Base-by-base conservation (phyloP, 2,329 filamentous ascomycete species). In the Alternaria rosae region DNA sequence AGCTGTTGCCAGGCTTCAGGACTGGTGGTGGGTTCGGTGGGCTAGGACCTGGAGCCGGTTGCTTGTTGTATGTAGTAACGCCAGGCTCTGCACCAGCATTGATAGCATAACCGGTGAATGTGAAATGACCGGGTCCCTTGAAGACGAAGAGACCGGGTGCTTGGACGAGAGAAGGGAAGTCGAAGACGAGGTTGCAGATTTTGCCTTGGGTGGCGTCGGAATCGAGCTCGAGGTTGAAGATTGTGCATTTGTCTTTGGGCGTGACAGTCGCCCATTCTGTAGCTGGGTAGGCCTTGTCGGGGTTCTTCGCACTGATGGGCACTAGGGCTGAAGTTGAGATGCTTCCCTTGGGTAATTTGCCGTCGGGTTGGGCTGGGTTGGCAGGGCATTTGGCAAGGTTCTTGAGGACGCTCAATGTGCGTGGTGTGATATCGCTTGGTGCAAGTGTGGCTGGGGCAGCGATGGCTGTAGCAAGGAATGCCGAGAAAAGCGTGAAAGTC, bases 381-480 rank as follows among this genome's bases (percentile, higher is more conserved):
- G 68, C 8, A 20, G 73, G 57, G 44, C 69, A 68, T 26, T 30
- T 48, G 17, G 20, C 54, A 23, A 45, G 23, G 48, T 21, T 17
- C n/a, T 51, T 17, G 75, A 64, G n/a, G 62, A 42, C 56, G 73
- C 62, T 35, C 69, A 68, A 23, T 8, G 56, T 42, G 13, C 20
- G 26, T 45, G 54, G 26, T 56, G 54, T 32, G 54, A 47, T 56
- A 20, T 45, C 21, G 12, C 28, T 56, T 30, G 76, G 70, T 68
- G 66, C 72, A 77, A 59, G 51, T 30, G 62, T 59, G n/a, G 57
- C 69, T 66, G 82, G 72, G 47, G 75, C 68, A 47, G 78, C 68
- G 30, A 80, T 68, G 65, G 81, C 69, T 51, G 77, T 67, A 55
- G 81, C 73, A 54, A 81, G 64, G 62, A 82, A 70, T 66, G 72